Percentiles rank a stretch among this genome's conserved stretches.
These are phyloP conservation scores for Staphylotrichum longicolle DNA, from an alignment of 495 filamentous ascomycete genomes.

Conservation along the genomic window DNA sequence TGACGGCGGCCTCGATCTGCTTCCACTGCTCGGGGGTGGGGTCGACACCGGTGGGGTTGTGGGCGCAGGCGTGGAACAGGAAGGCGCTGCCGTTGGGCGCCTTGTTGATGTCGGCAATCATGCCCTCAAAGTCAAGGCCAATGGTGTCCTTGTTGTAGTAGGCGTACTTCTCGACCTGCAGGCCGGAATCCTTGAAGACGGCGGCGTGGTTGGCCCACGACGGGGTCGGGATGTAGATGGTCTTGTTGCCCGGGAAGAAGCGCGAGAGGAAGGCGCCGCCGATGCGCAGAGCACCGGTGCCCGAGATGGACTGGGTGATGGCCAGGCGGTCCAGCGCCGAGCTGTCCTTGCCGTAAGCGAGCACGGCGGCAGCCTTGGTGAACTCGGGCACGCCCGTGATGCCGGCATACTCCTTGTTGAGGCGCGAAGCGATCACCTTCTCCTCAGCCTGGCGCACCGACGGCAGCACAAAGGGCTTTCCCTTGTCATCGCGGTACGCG, in stretches of 20 bases:
- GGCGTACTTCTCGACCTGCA: slow-evolving; percentile 88
- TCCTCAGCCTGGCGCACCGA: slow-evolving; percentile 88
- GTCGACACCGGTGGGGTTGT: slow-evolving; percentile 98
- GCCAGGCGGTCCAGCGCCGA: slow-evolving; percentile 75
- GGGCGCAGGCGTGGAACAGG: slow-evolving; percentile 93
- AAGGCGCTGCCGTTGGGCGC: slow-evolving; percentile 84
- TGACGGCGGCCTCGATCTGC: slow-evolving; percentile 84
- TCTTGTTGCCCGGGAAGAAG: slow-evolving; percentile 86
- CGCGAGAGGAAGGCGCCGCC: slow-evolving; percentile 89
- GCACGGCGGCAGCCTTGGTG: slow-evolving; percentile 82
- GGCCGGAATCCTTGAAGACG: slow-evolving; percentile 88
- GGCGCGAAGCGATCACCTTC: slow-evolving; percentile 67
- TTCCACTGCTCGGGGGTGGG: slow-evolving; percentile 91
- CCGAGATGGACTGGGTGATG: slow-evolving; percentile 97
- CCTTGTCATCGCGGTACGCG: slow-evolving; percentile 88
- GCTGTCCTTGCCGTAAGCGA: slow-evolving; percentile 85
- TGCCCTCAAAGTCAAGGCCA: slow-evolving; percentile 92
- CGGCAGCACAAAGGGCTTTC: slow-evolving; percentile 95
- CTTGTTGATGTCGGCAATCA: slow-evolving; percentile 85
- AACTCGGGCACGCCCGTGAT: slow-evolving; percentile 95
- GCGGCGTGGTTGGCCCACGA: slow-evolving; percentile 99
- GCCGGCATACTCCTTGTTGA: slow-evolving; percentile 97
- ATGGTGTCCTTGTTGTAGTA: slow-evolving; percentile 99
- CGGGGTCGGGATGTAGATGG: slow-evolving; percentile 90
- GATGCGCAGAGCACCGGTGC: slow-evolving; percentile 92